Base-by-base conservation (phyloP, 371 early-diverging fungal species). In the Rhizopus stolonifer region DNA sequence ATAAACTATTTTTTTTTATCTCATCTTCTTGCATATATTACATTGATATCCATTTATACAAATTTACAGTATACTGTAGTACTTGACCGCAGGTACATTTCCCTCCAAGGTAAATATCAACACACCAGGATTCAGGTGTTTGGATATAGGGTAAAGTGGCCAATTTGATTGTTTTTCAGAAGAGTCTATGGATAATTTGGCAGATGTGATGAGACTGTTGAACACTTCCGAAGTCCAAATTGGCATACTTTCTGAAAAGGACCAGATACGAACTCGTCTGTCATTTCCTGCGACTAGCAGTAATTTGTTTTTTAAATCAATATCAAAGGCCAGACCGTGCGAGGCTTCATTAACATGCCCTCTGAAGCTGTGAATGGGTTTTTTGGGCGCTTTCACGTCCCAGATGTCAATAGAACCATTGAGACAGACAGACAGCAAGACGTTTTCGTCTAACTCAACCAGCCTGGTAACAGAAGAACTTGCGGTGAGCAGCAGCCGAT, bases 231-330 rank as follows among this genome's bases (percentile, higher is more conserved):
- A 61, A 2, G 44, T 54, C 61, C 68, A 71, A 14, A 67, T 52
- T 1, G 72, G 72, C 6, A 18, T 24, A 17, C 32, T 19, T n/a
- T 38, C 45, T 11, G 32, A 26, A 0, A 65, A 18, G 1, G 68
- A 71, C 72, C 72, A 71, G 13, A 71, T 40, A 3, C 65, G 57
- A 0, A 71, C 53, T 10, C 46, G 45, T 1, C 54, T 43, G 49
- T 65, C 65, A 43, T 46, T 45, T 4, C 67, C 68, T 18, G 63
- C 44, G 4, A 50, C 18, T 36, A 61, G 46, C 8, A 71, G 14
- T 1, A 67, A 6, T 3, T 60, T 39, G n/a, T 49, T 56, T 2
- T 51, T 32, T 8, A 31, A 29, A 43, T 65, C 60, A 4, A 62
- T 22, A 47, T 71, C 72, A 22, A 57, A 54, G 0, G 58, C 68